phyloP scores from a whole-genome alignment of 768 basidiomycete species.

The Rhizopogon salebrosus region DNA sequence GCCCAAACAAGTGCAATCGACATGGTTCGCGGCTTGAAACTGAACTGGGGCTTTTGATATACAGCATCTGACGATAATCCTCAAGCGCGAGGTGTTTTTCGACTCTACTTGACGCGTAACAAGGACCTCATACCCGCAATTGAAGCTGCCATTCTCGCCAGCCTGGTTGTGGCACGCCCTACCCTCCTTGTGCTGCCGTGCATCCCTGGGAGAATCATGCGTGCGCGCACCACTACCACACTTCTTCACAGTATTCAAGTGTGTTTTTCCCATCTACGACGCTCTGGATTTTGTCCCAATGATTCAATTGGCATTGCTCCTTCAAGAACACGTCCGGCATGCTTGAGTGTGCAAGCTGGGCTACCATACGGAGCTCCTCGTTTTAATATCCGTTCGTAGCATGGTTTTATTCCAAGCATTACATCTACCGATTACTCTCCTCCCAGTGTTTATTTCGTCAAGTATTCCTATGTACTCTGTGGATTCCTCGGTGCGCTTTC shows the following conservation, averaged over 20 bases:
- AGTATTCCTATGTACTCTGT: conserved; percentile 73
- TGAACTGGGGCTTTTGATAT: conserved; percentile 55
- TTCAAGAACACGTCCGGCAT: conserved; percentile 57
- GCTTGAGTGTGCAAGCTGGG: conserved; percentile 57
- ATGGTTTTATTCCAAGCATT: conserved; percentile 62
- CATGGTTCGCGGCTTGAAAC: conserved; percentile 61
- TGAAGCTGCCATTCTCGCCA: too few species aligned
- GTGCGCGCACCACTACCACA: too few species aligned
- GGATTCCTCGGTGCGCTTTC: conserved; percentile 76
- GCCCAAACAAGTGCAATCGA: too few species aligned
- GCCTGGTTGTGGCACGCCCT: too few species aligned
- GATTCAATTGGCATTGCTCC: conserved; percentile 69
- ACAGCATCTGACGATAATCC: conserved; percentile 49
- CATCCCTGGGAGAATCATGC: too few species aligned
- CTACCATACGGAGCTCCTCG: conserved; percentile 70
- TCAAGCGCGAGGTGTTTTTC: conserved; percentile 41
- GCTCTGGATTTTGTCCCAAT: too few species aligned
- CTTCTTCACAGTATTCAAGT: too few species aligned
- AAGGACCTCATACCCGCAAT: too few species aligned
- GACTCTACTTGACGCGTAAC: conserved; percentile 6
- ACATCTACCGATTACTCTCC: conserved; percentile 46
- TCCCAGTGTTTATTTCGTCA: conserved; percentile 44
- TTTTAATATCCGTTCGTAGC: conserved; percentile 30
- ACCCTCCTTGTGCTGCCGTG: too few species aligned
- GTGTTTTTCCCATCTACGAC: too few species aligned